Base-by-base conservation (phyloP, 164 flowering plant genomes). In the Annona squamosa region DNA sequence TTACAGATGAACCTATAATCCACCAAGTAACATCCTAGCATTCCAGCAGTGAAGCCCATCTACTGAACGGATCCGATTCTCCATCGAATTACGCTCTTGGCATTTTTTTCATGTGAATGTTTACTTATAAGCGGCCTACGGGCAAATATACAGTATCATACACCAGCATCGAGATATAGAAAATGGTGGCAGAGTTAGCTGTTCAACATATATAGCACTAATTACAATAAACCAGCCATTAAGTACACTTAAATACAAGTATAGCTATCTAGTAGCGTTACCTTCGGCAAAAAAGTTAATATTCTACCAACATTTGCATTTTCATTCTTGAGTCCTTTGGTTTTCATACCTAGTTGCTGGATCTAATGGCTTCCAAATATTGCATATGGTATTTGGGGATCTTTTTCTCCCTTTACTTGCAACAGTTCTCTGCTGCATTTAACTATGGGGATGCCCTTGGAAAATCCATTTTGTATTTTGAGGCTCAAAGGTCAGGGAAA, bases 401-500 rank as follows among this genome's bases (percentile, higher is more conserved):
- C 63, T 70, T 73, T 12, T 59, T 72, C 1, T 44, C 47, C 44
- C 37, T 75, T 18, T n/a, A 68, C 26, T 59, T 72, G 59, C 48
- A 70, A 42, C 67, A 72, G n/a, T 70, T 73, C 18, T 75, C 63
- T 70, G 76, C 77, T 73, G 56, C 78, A 2, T 3, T 73, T 43
- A 75, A 85, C 19, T 85, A 86, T 69, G 68, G 68, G 2, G 69
- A 17, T 1, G 87, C 89, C 4, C 80, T 86, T 0, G 72, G 79
- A 1, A 83, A 83, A 61, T 78, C 85, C 26, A n/a, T 86, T 45
- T 6, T 85, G 71, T 86, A 61, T 72, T 85, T 45, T 72, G 87
- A 86, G 57, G 86, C 79, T 48, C 89, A 86, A 63, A 76, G 89
- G 1, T 82, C 89, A 6, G 86, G 89, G 0, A 82, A 73, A 61